phyloP scores from a whole-genome alignment of 805 yeast species.

The Komagataella pastoris region DNA sequence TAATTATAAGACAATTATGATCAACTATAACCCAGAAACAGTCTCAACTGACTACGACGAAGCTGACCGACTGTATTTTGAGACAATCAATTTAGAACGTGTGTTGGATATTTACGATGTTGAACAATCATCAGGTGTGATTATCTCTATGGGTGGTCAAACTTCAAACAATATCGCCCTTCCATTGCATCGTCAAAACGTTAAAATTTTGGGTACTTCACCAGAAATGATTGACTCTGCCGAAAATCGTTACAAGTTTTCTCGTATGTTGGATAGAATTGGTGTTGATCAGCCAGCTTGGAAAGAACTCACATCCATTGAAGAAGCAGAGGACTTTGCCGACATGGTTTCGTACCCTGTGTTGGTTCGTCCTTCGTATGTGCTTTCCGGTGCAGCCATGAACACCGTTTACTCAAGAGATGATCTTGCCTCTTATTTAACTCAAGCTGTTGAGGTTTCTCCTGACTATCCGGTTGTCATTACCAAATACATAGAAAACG shows the following conservation, averaged over 20 bases:
- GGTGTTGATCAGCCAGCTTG: slow-evolving; percentile 99
- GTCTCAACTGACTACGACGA: slow-evolving; percentile 98
- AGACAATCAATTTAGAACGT: slow-evolving; percentile 87
- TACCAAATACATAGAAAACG: slow-evolving; percentile 91
- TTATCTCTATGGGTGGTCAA: slow-evolving; percentile 98
- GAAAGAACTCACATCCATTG: slow-evolving; percentile 91
- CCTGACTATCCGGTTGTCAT: slow-evolving; percentile 97
- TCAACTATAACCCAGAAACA: slow-evolving; percentile 96
- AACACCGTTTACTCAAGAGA: slow-evolving; percentile 85
- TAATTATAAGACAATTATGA: slow-evolving; percentile 87
- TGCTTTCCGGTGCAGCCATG: slow-evolving; percentile 98
- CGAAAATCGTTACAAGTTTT: slow-evolving; percentile 94
- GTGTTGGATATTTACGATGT: slow-evolving; percentile 89
- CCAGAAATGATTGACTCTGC: slow-evolving; percentile 98
- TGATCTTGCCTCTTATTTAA: slow-evolving; percentile 75
- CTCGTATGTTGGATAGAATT: slow-evolving; percentile 90
- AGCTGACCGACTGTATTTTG: slow-evolving; percentile 93
- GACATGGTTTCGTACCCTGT: slow-evolving; percentile 88
- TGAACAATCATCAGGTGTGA: slow-evolving; percentile 83
- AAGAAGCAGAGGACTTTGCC: slow-evolving; percentile 88
- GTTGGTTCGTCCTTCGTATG: slow-evolving; percentile 94
- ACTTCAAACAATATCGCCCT: slow-evolving; percentile 94
- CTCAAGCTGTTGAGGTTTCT: slow-evolving; percentile 94
- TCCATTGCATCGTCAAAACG: slow-evolving; percentile 84
- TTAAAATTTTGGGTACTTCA: slow-evolving; percentile 90